These are phyloP conservation scores for Cyberlindnera mrakii DNA, from an alignment of 805 yeast genomes.

Conservation along the genomic window DNA sequence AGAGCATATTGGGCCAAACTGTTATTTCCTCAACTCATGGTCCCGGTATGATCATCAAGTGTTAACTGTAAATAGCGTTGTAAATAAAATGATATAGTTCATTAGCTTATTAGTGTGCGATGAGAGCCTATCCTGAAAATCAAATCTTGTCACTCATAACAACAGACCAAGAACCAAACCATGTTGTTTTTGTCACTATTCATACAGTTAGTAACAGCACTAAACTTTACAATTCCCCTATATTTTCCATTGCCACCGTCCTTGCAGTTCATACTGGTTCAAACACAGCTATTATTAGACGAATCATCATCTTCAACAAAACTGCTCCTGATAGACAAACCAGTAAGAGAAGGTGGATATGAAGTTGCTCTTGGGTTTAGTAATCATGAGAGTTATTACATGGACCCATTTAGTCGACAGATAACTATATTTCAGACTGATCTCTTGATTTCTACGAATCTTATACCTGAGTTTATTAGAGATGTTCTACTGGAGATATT, in stretches of 20 bases:
- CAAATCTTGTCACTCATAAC: too few species aligned
- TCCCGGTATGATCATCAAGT: conserved; percentile 59
- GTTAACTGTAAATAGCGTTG: background rate
- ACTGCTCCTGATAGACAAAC: too few species aligned
- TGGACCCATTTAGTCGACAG: conserved; percentile 9
- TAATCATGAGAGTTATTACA: conserved; percentile 7
- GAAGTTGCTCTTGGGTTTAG: conserved; percentile 4
- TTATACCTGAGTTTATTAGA: background rate
- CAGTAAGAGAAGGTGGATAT: background rate
- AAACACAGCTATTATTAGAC: background rate
- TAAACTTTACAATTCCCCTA: background rate
- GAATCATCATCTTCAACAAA: background rate
- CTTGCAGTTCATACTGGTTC: background rate
- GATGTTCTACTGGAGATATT: too few species aligned
- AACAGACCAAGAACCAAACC: too few species aligned
- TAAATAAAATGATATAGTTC: too few species aligned
- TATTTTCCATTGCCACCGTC: background rate
- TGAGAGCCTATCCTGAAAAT: too few species aligned
- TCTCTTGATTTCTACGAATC: conserved; percentile 2
- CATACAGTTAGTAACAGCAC: background rate
- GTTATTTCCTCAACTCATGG: conserved; percentile 66
- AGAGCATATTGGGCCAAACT: conserved; percentile 65
- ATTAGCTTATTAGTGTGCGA: too few species aligned
- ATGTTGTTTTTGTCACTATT: too few species aligned
- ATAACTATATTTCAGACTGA: conserved; percentile 11